Base-by-base conservation (phyloP, 2,329 filamentous ascomycete species). In the Fusarium drepaniforme region DNA sequence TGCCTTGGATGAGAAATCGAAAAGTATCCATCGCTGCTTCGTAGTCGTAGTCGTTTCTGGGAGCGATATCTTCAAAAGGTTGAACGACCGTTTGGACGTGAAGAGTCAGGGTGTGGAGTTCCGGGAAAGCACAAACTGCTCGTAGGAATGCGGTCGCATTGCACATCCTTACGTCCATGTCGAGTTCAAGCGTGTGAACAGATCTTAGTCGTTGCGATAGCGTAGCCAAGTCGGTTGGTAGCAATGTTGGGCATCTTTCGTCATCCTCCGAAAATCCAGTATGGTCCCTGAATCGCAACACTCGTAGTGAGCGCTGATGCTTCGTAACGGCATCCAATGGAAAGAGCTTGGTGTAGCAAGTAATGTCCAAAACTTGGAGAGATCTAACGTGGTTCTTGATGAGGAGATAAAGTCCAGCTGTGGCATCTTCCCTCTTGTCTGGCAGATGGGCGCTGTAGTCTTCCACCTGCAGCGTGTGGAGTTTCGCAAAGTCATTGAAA, bases 271-370 rank as follows among this genome's bases (percentile, higher is more conserved):
- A 76, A 74, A 88, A 88, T 4, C 86, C 85, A 12, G 83, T 77
- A 72, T 87, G 83, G 73, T 89, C 86, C 44, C 86, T 83, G 42
- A 88, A 82, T 7, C 82, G 78, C 5, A 89, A 80, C 3, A 73
- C 70, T 35, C 77, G 78, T 0, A 89, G 81, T 2, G 85, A 81
- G 4, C 51, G 42, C 5, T 80, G 80, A 72, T 89, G 87, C 5
- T 69, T 60, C 16, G 82, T 71, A 11, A 89, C 79, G 0, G 81
- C 84, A 56, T 85, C 81, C 23, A 87, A 46, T 0, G 82, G 82
- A 60, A 88, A 86, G 1, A 82, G 70, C 23, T 79, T 73, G 1
- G 81, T 84, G 71, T 87, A 83, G 59, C 86, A 87, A 5, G 82
- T 85, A 8, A 88, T 75, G 25, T 82, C 81, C 8, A 89, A 78